Evolutionary conservation across 2,329 filamentous ascomycete genomes (phyloP), one percentile per base, ranked within the genome.

Genomic region (Fusarium mexicanum): DNA sequence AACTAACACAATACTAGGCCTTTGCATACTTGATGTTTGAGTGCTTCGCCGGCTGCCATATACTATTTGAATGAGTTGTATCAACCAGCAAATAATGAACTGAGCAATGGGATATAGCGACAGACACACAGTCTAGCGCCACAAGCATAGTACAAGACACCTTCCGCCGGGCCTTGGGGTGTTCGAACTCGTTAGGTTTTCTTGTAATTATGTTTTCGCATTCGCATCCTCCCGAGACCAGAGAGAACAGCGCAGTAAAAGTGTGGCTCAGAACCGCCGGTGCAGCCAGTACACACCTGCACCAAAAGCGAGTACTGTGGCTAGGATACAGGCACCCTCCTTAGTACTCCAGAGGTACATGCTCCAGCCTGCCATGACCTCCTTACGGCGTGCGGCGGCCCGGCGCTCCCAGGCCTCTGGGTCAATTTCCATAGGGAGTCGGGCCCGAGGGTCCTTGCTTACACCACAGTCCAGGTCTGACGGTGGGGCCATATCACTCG

Each of bases 271-370:
- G 22, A 48, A 57, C 35, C 48, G 37, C 50, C 41, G 38, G 53
- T 72, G 59, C 22, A 82, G 64, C 86, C 85, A 89, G 81, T 87
- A 90, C 11, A 81, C 78, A 10, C 84, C 84, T 12, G 85, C 73
- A 14, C 83, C 81, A 17, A 87, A 67, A 6, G 84, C 74, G 38
- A 88, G 64, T 48, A 86, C 59, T 22, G 86, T 84, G 5, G 80
- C 80, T 41, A 90, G 77, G 17, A 87, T 79, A 64, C 84, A 76
- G 7, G 86, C 86, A 5, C 87, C 87, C 73, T 88, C 83, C 70
- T 82, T 84, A 17, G 88, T 90, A 73, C 87, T 87, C 81, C 87
- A 88, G 46, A 90, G 77, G 50, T 89, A 83, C 81, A 88, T 87
- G 57, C 85, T 85, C 86, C 87, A 89, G 13, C 89, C 89, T 5